A percentile compares a stretch with the other conserved stretches of the same genome.
These are phyloP conservation scores for Firmiana major DNA, from an alignment of 345 rosid species.

Conservation along the genomic window DNA sequence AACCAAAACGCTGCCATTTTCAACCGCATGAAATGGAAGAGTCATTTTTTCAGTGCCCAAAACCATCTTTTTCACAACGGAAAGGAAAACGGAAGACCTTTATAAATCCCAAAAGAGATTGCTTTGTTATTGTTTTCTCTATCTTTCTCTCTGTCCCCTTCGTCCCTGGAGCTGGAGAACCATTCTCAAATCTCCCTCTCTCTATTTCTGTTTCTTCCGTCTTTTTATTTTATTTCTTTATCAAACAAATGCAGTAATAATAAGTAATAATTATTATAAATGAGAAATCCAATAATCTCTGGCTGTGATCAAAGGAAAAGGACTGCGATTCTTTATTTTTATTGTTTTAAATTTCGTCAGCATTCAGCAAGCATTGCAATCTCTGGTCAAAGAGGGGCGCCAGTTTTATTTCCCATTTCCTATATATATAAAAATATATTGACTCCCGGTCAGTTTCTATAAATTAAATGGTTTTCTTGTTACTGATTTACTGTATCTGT, in stretches of 20 bases:
- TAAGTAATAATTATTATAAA: too few species aligned
- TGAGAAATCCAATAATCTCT: not conserved
- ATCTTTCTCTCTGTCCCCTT: not conserved
- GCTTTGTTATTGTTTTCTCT: not conserved
- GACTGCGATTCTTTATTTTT: not conserved
- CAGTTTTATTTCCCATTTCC: not conserved
- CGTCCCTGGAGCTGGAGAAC: not conserved
- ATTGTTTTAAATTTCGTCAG: not conserved
- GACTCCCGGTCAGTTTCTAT: too few species aligned
- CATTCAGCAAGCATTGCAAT: not conserved
- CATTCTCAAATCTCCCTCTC: not conserved
- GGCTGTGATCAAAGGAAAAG: too few species aligned
- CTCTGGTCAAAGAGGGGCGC: not conserved
- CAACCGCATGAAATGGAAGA: constrained; percentile 24
- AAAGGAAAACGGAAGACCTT: not conserved
- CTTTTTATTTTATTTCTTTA: not conserved
- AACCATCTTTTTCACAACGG: not conserved
- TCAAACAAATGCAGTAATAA: not conserved
- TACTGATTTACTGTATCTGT: too few species aligned
- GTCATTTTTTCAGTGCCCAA: constrained; percentile 23
- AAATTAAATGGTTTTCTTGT: too few species aligned
- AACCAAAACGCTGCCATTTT: constrained; percentile 22
- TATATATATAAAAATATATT: too few species aligned
- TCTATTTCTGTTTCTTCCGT: not conserved
- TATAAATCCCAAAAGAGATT: not conserved